phyloP scores from a whole-genome alignment of 2,329 filamentous ascomycete species.

The Dactylellina drechsleri region DNA sequence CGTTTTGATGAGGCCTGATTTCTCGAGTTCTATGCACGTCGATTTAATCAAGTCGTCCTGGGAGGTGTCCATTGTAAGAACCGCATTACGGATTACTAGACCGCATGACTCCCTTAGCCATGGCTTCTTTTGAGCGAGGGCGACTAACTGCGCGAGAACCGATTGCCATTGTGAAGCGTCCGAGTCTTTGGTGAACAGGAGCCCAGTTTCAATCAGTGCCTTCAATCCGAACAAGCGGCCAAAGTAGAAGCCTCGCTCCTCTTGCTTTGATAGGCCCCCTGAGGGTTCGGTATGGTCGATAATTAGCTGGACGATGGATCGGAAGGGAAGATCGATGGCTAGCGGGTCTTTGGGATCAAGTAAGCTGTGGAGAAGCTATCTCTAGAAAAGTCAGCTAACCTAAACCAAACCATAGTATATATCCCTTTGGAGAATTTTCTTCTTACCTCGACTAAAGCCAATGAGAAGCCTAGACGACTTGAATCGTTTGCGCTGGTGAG shows the following conservation, averaged over 20 bases:
- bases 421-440: neutral
- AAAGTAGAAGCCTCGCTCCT: conserved; percentile 85
- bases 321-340: conserved; percentile 26
- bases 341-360: conserved; percentile 39
- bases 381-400: conserved; percentile 28
- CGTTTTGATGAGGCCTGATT: conserved; percentile 77
- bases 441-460: conserved; percentile 78
- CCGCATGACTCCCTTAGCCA: conserved; percentile 91
- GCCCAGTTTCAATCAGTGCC: conserved; percentile 81
- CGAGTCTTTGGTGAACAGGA: conserved; percentile 68
- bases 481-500: conserved; percentile 90
- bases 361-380: conserved; percentile 40
- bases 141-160: conserved; percentile 77
- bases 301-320: conserved; percentile 50
- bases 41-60: conserved; percentile 69
- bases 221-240: conserved; percentile 88
- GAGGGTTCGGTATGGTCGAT: conserved; percentile 54
- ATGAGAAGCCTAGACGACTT: conserved; percentile 85
- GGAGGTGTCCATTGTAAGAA: conserved; percentile 63
- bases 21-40: conserved; percentile 72
- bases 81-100: conserved; percentile 64
- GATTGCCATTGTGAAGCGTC: conserved; percentile 66
- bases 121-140: conserved; percentile 80
- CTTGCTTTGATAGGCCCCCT: conserved; percentile 68
- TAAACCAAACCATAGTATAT: too few relatives aligned